Conservation (phyloP, 2,329 filamentous ascomycete species). For the Calonectria henricotiae region DNA sequence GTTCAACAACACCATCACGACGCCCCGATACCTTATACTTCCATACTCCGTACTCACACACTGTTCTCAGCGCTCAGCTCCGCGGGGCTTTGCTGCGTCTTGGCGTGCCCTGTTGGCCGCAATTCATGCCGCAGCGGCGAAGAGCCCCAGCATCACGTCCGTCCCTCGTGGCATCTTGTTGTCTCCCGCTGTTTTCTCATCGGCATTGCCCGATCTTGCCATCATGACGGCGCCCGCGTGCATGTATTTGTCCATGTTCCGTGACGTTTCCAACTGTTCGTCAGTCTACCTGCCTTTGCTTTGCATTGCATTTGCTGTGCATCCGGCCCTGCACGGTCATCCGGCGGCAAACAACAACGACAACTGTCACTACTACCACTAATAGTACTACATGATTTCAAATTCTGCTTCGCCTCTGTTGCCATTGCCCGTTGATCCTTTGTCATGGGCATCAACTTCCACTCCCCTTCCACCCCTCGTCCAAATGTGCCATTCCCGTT, state of each 20-base stretch:
- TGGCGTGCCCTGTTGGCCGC: neutral
- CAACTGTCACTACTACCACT: too few relatives aligned
- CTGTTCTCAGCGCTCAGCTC: neutral
- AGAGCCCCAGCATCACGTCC: conserved; percentile 22
- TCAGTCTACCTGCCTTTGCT: neutral
- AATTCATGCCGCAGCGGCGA: conserved; percentile 6
- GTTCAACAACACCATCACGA: neutral
- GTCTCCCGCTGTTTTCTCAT: conserved; percentile 25
- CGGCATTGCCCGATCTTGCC: conserved; percentile 20
- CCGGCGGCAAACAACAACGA: neutral
- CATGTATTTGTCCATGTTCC: neutral
- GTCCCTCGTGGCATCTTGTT: conserved; percentile 22
- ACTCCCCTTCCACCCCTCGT: conserved; percentile 10
- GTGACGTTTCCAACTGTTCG: neutral
- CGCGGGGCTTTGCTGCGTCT: conserved; percentile 6
- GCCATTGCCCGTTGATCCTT: neutral
- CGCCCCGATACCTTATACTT: neutral
- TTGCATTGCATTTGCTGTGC: neutral
- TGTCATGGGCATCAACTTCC: neutral
- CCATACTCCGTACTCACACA: neutral
- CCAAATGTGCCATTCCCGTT: conserved; percentile 12
- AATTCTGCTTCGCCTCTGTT: conserved; percentile 11
- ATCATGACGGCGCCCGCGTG: neutral
- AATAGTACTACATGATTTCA: neutral
- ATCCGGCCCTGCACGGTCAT: conserved; percentile 10